These are phyloP conservation scores for Sarocladium kiliense DNA, from an alignment of 2,329 filamentous ascomycete species.

Conservation along the genomic window DNA sequence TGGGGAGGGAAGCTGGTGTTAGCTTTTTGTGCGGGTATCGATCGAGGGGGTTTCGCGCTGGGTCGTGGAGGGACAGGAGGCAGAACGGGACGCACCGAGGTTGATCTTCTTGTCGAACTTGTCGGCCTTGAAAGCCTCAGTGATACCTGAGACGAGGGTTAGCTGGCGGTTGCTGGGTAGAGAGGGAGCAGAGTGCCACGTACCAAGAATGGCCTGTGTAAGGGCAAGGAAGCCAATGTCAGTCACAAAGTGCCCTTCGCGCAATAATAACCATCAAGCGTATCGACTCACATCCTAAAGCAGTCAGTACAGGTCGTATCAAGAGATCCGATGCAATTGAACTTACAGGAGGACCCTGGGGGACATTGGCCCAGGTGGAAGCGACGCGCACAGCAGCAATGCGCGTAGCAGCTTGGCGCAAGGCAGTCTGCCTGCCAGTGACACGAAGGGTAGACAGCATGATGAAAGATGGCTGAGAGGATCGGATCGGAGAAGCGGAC, in stretches of 20 bases:
- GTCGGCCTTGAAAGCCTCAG: conserved; percentile 98
- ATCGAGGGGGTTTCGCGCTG: not conserved
- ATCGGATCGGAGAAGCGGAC: not conserved
- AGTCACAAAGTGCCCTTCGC: conserved; percentile 15
- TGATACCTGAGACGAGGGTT: conserved; percentile 60
- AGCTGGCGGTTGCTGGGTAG: conserved; percentile 18
- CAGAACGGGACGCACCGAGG: conserved; percentile 58
- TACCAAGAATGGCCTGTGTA: conserved; percentile 70
- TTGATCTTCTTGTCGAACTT: conserved; percentile 95
- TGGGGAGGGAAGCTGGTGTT: conserved; percentile 25
- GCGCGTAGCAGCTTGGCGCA: conserved; percentile 32
- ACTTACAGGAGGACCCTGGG: conserved; percentile 88
- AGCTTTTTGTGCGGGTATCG: not conserved
- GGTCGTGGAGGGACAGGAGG: conserved; percentile 11
- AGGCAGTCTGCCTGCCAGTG: conserved; percentile 41
- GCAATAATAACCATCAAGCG: not conserved
- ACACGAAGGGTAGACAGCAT: conserved; percentile 55
- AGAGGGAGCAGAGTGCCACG: conserved; percentile 23
- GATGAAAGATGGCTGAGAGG: conserved; percentile 20
- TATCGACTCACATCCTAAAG: conserved; percentile 31
- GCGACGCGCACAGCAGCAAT: conserved; percentile 47
- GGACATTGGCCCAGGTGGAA: conserved; percentile 86
- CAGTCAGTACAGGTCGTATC: conserved; percentile 9
- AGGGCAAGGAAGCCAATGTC: conserved; percentile 16
- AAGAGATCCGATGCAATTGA: conserved; percentile 3